A percentile compares a stretch with the other conserved stretches of the same genome.
These are phyloP conservation scores for Jamesozyma jinghongensis DNA, from an alignment of 805 yeast species.

Conservation along the genomic window DNA sequence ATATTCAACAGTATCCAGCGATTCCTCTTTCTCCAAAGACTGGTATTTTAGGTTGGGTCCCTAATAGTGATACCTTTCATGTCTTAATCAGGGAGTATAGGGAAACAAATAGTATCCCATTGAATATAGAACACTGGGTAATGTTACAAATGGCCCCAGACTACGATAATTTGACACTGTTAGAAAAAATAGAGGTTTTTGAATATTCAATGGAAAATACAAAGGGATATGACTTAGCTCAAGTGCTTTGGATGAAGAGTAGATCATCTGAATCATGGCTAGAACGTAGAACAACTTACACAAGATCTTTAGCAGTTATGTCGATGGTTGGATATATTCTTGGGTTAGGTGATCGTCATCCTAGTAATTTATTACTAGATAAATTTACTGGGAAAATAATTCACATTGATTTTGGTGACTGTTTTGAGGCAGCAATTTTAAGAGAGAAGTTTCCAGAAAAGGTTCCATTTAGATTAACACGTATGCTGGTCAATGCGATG, in stretches of 20 bases:
- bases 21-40: conserved; percentile 94
- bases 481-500: conserved; percentile 98
- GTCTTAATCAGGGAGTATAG: conserved; percentile 85
- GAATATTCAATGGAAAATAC: conserved; percentile 93
- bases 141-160: conserved; percentile 97
- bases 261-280: conserved; percentile 96
- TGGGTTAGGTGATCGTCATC: conserved; percentile 97
- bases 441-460: conserved; percentile 97
- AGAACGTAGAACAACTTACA: conserved; percentile 92
- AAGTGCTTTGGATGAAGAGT: conserved; percentile 93
- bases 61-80: conserved; percentile 94
- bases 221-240: conserved; percentile 90
- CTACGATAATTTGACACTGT: conserved; percentile 76
- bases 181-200: conserved; percentile 94
- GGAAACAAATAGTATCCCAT: conserved; percentile 77
- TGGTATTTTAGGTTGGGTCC: conserved; percentile 96
- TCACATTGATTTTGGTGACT: conserved; percentile 97
- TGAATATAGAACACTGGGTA: conserved; percentile 89
- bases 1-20: conserved; percentile 85
- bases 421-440: conserved; percentile 95
- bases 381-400: conserved; percentile 90
- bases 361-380: conserved; percentile 92
- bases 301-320: conserved; percentile 95
- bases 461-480: conserved; percentile 91
- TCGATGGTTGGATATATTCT: conserved; percentile 97